Evolutionary conservation across 1,284 basidiomycete species (phyloP).

Genomic region (Apiotrichum brassicae): DNA sequence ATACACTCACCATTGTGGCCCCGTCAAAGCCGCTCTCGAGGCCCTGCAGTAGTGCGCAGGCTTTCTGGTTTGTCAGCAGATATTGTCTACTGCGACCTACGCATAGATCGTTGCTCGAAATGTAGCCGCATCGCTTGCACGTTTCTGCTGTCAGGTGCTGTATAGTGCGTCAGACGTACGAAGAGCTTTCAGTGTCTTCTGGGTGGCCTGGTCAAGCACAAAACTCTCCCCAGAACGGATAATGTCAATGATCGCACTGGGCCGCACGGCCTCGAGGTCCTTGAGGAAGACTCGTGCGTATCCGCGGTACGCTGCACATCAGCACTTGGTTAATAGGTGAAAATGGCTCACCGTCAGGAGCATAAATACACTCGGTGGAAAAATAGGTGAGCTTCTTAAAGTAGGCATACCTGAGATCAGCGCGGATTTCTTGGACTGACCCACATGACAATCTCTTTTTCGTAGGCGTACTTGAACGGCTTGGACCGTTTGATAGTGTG

Average conservation of each 20-base stretch:
- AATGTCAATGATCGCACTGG: constrained; percentile 93
- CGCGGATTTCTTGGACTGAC: constrained; percentile 26
- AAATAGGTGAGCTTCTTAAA: constrained; percentile 99
- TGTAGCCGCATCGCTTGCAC: constrained; percentile 82
- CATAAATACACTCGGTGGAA: constrained; percentile 98
- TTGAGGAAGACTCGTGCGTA: constrained; percentile 92
- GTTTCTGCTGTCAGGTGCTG: constrained; percentile 56
- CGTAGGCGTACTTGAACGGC: constrained; percentile 98
- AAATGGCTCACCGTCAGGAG: constrained; percentile 60
- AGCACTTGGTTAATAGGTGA: background rate
- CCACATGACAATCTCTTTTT: constrained; percentile 99
- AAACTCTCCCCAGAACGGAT: constrained; percentile 93
- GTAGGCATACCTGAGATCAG: constrained; percentile 77
- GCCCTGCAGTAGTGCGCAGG: constrained; percentile 81
- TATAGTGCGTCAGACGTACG: constrained; percentile 52
- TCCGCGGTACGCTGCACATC: constrained; percentile 74
- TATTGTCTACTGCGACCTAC: constrained; percentile 21
- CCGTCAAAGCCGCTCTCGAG: constrained; percentile 72
- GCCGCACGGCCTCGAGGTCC: constrained; percentile 86
- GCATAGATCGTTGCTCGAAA: constrained; percentile 85
- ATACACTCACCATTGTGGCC: constrained; percentile 53
- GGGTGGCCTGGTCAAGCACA: constrained; percentile 69
- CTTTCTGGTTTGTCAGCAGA: constrained; percentile 53
- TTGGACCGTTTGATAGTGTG: constrained; percentile 95
- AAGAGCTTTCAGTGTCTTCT: constrained; percentile 66